phyloP scores from a whole-genome alignment of 1,284 basidiomycete species.

The Rhodotorula sp. region DNA sequence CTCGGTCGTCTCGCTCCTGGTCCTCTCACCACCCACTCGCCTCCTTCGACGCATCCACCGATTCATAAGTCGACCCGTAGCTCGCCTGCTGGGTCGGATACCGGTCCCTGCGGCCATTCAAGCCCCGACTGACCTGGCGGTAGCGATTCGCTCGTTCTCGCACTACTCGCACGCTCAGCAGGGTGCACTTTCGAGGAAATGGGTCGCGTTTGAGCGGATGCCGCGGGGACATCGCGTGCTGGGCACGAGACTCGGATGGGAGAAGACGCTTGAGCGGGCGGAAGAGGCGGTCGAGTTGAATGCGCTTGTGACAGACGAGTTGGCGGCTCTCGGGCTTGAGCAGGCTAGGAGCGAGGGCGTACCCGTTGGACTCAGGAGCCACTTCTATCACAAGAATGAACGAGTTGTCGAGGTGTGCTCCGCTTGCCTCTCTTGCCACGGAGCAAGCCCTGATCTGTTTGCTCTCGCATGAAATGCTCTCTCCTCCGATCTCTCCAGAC shows the following conservation, averaged over 20 bases:
- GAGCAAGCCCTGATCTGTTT: background rate
- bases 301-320: conserved; percentile 54
- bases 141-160: conserved; percentile 25
- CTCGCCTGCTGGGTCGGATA: background rate
- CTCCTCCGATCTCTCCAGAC: conserved; percentile 7
- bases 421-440: background rate
- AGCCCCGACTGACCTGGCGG: conserved; percentile 20
- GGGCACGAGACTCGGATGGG: conserved; percentile 59
- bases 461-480: background rate
- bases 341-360: conserved; percentile 35
- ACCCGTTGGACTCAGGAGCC: conserved; percentile 47
- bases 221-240: conserved; percentile 41
- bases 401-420: conserved; percentile 33
- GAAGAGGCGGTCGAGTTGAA: conserved; percentile 56
- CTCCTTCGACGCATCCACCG: conserved; percentile 1
- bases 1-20: conserved; percentile 13
- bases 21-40: conserved; percentile 5
- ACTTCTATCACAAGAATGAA: conserved; percentile 55
- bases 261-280: conserved; percentile 56
- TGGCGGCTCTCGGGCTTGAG: conserved; percentile 54
- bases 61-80: background rate
- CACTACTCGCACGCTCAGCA: conserved; percentile 21
- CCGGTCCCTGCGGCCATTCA: conserved; percentile 14
- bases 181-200: conserved; percentile 13
- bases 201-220: conserved; percentile 19